Evolutionary conservation across 495 filamentous ascomycete genomes (phyloP).

Genomic region (Diplogelasinospora grovesii): DNA sequence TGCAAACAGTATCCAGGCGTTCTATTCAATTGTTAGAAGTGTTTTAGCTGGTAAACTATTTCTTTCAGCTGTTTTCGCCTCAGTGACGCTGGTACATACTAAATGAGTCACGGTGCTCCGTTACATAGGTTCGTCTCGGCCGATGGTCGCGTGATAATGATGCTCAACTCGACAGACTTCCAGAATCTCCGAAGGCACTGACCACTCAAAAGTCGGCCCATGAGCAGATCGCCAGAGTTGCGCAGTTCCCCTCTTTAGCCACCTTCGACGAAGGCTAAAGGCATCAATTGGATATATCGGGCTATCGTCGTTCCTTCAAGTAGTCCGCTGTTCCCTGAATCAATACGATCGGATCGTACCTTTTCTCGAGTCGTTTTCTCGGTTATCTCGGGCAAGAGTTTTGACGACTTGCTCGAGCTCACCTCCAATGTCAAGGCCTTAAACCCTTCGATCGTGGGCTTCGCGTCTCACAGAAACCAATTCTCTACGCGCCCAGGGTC

Average conservation of each 20-base stretch:
- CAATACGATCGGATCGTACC: too few relatives aligned
- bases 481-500: neutral
- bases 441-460: constrained; percentile 16
- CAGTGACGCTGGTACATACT: too few relatives aligned
- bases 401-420: constrained; percentile 6
- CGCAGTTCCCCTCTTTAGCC: constrained; percentile 8
- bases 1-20: too few relatives aligned
- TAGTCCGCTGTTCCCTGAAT: too few relatives aligned
- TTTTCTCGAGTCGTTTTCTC: too few relatives aligned
- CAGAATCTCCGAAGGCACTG: constrained; percentile 3
- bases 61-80: too few relatives aligned
- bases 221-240: constrained; percentile 28
- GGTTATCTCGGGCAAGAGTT: constrained; percentile 9
- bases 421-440: constrained; percentile 15
- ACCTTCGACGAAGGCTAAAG: too few relatives aligned
- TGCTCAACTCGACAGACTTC: constrained; percentile 11
- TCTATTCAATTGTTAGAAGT: too few relatives aligned
- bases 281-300: too few relatives aligned
- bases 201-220: constrained; percentile 10
- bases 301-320: too few relatives aligned
- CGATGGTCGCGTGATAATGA: constrained; percentile 14
- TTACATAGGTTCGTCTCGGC: constrained; percentile 4
- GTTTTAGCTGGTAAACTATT: too few relatives aligned
- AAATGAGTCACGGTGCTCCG: neutral
- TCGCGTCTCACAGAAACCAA: constrained; percentile 9